Base-by-base conservation (phyloP, 2,329 filamentous ascomycete genomes). In the Trichoderma sp. region DNA sequence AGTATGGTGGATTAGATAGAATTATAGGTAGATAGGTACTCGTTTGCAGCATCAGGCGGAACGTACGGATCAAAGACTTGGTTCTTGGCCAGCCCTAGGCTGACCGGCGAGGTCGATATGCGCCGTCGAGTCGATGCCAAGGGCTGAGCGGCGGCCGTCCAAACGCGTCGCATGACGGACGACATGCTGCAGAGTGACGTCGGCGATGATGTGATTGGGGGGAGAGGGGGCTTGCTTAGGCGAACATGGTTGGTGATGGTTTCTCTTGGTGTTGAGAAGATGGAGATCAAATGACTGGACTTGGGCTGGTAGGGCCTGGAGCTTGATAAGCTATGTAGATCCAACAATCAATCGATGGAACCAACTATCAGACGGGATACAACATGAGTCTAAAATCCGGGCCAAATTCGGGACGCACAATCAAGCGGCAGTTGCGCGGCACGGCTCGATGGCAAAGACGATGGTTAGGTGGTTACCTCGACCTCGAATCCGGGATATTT, bases 81-180 rank as follows among this genome's bases (percentile, higher is more conserved):
- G 9, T 51, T 51, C 43, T 51, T 51, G 2, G 43, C 43, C 43
- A 51, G 43, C 43, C 43, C 43, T 21, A 51, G 43, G 18, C 43
- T 21, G 18, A 21, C 43, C 4, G 43, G 9, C 43, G n/a, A 51
- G 43, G 18, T 51, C 86, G 21, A 85, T 87, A 76, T 85, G 79
- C 53, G 51, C 51, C 32, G 11, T 32, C 32, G 65, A 15, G 51
- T 30, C 53, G 47, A 28, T 18, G 51, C 51, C 26, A 57, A 30
- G 51, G 65, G 43, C 21, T 39, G 65, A n/a, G 32, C 53, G 21
- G 34, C 65, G 53, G 51, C 51, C 36, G 65, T 21, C 53, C 26
- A 34, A 24, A 30, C 12, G 53, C 24, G 34, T 6, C 24, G 65
- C 51, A 68, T 58, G 7, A 39, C 56, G 51, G 21, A 28, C 18